phyloP scores from a whole-genome alignment of 345 rosid species.

The Citrus trifoliata region DNA sequence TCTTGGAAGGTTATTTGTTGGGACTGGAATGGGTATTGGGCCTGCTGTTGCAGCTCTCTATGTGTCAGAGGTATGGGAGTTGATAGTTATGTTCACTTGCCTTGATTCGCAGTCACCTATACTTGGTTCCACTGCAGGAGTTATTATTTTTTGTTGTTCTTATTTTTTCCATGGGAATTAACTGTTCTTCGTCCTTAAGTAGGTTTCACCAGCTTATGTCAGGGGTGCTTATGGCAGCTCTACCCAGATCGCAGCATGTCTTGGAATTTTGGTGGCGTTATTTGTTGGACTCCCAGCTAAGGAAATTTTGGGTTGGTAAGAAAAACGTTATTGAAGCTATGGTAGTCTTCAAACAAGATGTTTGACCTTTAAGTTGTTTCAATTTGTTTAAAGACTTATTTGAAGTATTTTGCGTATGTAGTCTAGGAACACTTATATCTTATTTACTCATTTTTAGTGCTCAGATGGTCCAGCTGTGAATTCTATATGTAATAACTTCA shows the following conservation, averaged over 20 bases:
- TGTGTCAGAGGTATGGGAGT: constrained; percentile 77
- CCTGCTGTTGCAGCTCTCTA: constrained; percentile 91
- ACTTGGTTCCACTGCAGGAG: neutral
- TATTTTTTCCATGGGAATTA: neutral
- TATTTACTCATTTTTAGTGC: neutral
- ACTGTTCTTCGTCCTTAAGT: constrained; percentile 12
- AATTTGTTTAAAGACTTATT: constrained; percentile 1
- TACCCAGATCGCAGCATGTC: constrained; percentile 76
- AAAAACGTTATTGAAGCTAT: constrained; percentile 8
- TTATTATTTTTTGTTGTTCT: too few species aligned
- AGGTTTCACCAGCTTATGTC: constrained; percentile 90
- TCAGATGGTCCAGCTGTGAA: neutral
- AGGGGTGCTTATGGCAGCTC: constrained; percentile 92
- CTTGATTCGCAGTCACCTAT: constrained; percentile 1
- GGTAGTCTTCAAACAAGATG: neutral
- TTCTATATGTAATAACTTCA: constrained; percentile 3
- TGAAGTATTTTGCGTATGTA: neutral
- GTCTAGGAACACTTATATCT: neutral
- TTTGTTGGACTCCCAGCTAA: constrained; percentile 79
- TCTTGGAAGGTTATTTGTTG: constrained; percentile 82
- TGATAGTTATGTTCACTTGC: constrained; percentile 4
- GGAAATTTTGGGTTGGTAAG: constrained; percentile 74
- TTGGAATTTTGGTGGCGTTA: constrained; percentile 75
- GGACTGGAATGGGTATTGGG: constrained; percentile 93
- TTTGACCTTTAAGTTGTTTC: neutral